These are phyloP conservation scores for Paracoccidioides brasiliensis DNA, from an alignment of 2,329 filamentous ascomycete genomes.

Conservation along the genomic window DNA sequence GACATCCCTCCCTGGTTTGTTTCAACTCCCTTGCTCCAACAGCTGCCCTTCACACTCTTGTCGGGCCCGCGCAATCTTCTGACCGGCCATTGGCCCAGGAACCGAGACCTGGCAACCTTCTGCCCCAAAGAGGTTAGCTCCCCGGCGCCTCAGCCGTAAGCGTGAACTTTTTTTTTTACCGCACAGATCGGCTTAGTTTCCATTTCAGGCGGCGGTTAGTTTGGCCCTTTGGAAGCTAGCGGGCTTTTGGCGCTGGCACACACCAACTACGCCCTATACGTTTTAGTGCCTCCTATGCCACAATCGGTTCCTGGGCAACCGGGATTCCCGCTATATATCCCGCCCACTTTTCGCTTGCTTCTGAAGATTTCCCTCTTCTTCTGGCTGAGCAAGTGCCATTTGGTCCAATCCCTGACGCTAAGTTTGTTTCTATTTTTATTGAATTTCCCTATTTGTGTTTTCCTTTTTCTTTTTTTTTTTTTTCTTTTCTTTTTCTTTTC, in stretches of 20 bases:
- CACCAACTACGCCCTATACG: neutral
- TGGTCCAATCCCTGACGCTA: neutral
- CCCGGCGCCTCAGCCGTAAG: slow-evolving; percentile 2
- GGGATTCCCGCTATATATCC: neutral
- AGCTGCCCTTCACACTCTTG: too few relatives aligned
- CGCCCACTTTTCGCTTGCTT: neutral
- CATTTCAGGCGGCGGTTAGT: neutral
- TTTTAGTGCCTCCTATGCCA: neutral
- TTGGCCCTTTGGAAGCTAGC: neutral
- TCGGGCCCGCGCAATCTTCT: neutral
- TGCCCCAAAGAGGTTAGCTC: neutral
- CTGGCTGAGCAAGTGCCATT: neutral
- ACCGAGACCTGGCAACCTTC: neutral
- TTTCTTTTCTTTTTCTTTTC: too few relatives aligned
- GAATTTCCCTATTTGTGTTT: too few relatives aligned
- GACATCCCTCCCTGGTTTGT: neutral
- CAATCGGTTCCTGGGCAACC: neutral
- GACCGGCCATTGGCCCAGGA: neutral
- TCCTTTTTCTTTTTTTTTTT: too few relatives aligned
- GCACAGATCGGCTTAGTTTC: neutral
- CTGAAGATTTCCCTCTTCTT: neutral
- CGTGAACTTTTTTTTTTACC: neutral
- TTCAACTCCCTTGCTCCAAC: too few relatives aligned
- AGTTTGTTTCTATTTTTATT: slow-evolving; percentile 2
- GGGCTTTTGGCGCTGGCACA: neutral